Conservation (phyloP, 2,329 filamentous ascomycete species). For the Ceratocystis harringtonii region DNA sequence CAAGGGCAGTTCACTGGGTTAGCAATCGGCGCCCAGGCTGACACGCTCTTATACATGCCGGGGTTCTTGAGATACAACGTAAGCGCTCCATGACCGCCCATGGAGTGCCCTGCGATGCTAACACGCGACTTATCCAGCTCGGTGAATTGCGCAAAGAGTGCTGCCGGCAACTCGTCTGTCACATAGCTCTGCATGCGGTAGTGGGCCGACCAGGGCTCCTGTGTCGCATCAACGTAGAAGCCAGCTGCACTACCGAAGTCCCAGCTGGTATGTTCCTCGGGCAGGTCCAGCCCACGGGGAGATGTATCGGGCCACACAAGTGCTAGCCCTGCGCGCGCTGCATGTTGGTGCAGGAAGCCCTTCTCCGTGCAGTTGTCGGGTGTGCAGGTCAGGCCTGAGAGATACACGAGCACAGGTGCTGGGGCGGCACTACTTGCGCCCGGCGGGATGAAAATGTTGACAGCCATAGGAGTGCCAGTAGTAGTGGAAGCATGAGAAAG, state of each 20-base stretch:
- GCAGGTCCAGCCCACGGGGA: conserved; percentile 65
- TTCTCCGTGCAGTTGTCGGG: conserved; percentile 71
- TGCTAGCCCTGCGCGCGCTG: conserved; percentile 70
- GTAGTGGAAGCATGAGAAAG: conserved; percentile 67
- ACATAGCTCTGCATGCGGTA: conserved; percentile 97
- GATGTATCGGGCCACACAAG: conserved; percentile 91
- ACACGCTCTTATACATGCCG: conserved; percentile 74
- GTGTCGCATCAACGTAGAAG: conserved; percentile 84
- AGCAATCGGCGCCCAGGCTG: conserved; percentile 76
- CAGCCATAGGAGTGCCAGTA: conserved; percentile 76
- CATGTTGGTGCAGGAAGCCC: conserved; percentile 81
- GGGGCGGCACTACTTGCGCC: conserved; percentile 39
- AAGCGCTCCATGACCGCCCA: conserved; percentile 92
- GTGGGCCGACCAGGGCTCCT: conserved; percentile 54
- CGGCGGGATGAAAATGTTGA: conserved; percentile 83
- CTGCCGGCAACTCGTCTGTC: conserved; percentile 66
- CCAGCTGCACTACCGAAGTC: conserved; percentile 88
- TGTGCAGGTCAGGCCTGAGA: conserved; percentile 88
- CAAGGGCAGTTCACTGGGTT: conserved; percentile 80
- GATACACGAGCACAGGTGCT: conserved; percentile 77
- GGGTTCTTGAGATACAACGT: conserved; percentile 88
- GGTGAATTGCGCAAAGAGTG: conserved; percentile 57
- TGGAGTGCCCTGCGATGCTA: conserved; percentile 83
- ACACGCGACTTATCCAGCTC: conserved; percentile 55
- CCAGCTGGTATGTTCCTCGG: conserved; percentile 73